A percentile compares a stretch with the other conserved stretches of the same genome.
Conservation (phyloP, 257 asterid genomes). For the Solanum stenotomum region DNA sequence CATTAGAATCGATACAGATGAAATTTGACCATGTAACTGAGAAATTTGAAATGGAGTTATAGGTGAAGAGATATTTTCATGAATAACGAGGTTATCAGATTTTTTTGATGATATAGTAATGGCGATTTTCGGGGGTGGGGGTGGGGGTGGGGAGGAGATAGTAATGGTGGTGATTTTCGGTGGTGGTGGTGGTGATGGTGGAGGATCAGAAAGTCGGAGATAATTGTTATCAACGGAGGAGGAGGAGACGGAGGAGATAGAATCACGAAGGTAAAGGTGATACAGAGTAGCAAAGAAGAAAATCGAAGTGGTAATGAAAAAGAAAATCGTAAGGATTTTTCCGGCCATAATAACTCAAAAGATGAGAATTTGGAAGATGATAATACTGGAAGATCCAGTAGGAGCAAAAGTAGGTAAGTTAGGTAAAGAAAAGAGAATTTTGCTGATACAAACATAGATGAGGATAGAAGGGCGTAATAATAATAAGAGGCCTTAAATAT, state of each 20-base stretch:
- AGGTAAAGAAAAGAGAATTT: background rate
- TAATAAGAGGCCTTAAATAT: background rate
- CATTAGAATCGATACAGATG: conserved; percentile 48
- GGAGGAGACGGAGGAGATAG: background rate
- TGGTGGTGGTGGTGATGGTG: conserved; percentile 5
- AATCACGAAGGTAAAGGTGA: conserved; percentile 42
- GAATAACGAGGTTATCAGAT: background rate
- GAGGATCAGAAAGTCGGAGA: background rate
- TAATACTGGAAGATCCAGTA: background rate
- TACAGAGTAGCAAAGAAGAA: conserved; percentile 40
- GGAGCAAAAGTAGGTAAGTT: background rate
- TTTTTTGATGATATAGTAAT: background rate
- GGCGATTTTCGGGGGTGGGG: background rate
- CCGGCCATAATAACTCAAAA: conserved; percentile 34
- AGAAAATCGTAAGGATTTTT: conserved; percentile 32
- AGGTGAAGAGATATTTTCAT: conserved; percentile 12
- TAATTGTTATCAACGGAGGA: conserved; percentile 2
- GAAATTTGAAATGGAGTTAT: background rate
- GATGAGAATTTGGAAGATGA: background rate
- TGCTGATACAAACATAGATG: background rate
- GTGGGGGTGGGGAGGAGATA: background rate
- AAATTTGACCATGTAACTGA: background rate
- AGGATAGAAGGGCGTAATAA: no score
- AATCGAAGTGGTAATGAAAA: conserved; percentile 28
- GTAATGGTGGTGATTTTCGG: background rate